Base-by-base conservation (phyloP, 805 yeast species). In the Candida silvicultrix region DNA sequence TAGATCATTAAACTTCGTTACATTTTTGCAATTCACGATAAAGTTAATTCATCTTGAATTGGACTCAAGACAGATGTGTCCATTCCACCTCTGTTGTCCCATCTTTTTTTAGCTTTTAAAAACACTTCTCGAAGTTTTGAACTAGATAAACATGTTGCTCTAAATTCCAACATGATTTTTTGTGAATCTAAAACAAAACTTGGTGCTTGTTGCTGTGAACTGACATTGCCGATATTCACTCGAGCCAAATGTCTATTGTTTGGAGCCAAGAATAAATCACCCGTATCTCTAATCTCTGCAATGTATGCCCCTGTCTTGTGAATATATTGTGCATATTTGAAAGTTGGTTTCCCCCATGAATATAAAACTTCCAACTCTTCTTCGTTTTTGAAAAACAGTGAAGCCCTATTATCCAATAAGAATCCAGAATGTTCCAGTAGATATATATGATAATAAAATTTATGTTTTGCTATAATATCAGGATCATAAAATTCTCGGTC, bases 311-410 rank as follows among this genome's bases (percentile, higher is more conserved):
- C 99, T 0, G 95, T 80, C 48, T 73, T 75, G 62, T 94, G 99
- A 43, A 94, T 83, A 59, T 85, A 95, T 64, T 94, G 99, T 1
- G 88, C 89, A 63, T 78, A 85, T 57, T 82, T 79, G 68, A 86
- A 89, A 31, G 70, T 71, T 2, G 96, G 95, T 47, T 73, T 77
- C 2, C 98, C 98, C 98, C 98, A 92, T 18, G 96, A 85, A 63
- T 89, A 92, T 16, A 71, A 60, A 19, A 90, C 82, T 40, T 87
- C 89, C 55, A 86, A 78, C 21, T 69, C 70, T 5, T 56, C 68
- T 23, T 68, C 65, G 38, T 70, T 75, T 42, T 72, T 71, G 62
- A 86, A 75, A 53, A 81, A 81, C 18, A 73, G 65, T 0, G 94
- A 79, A 1, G 95, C 83, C 45, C 95, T 69, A 56, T 85, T 84